phyloP scores from a whole-genome alignment of 306 rosid genomes.

The Rosa persica region DNA sequence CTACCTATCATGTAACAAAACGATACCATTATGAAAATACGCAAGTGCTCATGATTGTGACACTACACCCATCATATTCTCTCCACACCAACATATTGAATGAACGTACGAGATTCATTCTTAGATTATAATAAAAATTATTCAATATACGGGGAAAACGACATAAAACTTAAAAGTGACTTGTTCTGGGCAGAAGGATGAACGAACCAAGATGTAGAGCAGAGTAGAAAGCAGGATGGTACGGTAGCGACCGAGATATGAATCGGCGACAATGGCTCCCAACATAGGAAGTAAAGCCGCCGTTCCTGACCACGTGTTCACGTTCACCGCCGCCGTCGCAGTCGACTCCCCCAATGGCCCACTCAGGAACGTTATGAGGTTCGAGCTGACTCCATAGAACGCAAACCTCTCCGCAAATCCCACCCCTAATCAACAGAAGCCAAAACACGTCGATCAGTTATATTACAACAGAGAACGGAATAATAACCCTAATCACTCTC shows the following conservation, averaged over 20 bases:
- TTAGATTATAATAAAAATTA: too few relatives aligned
- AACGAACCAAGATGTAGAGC: constrained; percentile 43
- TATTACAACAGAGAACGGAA: background rate
- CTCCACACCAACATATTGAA: background rate
- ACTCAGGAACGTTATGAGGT: constrained; percentile 41
- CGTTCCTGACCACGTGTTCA: constrained; percentile 42
- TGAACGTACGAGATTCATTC: background rate
- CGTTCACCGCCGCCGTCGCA: constrained; percentile 35
- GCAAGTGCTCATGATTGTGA: background rate
- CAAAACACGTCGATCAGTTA: background rate
- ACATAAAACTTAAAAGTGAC: background rate
- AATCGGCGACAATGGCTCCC: constrained; percentile 46
- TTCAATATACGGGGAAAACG: background rate
- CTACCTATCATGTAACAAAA: too few relatives aligned
- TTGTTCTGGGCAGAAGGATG: background rate
- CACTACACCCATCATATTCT: background rate
- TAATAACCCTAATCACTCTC: background rate
- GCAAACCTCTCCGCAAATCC: constrained; percentile 56
- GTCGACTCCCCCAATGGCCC: constrained; percentile 46
- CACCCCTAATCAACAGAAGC: constrained; percentile 23
- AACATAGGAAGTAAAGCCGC: constrained; percentile 38
- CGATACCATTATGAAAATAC: background rate
- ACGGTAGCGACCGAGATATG: constrained; percentile 46
- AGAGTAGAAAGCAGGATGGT: constrained; percentile 32
- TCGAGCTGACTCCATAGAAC: constrained; percentile 35